phyloP scores from a whole-genome alignment of 352 stramenopile species.

The Pythium volutum region DNA sequence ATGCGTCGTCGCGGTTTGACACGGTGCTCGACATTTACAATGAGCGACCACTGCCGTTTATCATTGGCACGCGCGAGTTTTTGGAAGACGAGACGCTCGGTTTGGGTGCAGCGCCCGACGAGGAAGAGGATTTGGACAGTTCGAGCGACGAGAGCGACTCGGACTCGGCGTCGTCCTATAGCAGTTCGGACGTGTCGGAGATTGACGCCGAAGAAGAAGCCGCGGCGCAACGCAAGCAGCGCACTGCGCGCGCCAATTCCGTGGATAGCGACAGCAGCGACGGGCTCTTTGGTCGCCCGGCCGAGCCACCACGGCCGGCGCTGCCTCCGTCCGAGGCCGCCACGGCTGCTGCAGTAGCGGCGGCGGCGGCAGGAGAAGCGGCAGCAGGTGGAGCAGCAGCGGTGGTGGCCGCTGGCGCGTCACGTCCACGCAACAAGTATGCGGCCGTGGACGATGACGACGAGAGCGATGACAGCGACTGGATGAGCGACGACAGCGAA shows the following conservation, averaged over 20 bases:
- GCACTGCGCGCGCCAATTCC: constrained; percentile 34
- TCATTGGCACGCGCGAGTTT: constrained; percentile 86
- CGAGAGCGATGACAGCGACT: constrained; percentile 36
- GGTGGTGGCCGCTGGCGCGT: background rate
- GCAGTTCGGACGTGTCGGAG: constrained; percentile 60
- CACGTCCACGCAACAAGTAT: constrained; percentile 12
- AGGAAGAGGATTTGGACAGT: constrained; percentile 38
- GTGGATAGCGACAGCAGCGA: constrained; percentile 51
- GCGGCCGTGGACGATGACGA: constrained; percentile 43
- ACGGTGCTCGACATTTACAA: constrained; percentile 89
- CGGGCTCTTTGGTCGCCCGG: constrained; percentile 49
- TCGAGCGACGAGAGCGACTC: constrained; percentile 53
- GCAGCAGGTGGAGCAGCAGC: constrained; percentile 24
- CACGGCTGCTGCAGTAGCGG: constrained; percentile 8
- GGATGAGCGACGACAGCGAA: constrained; percentile 43
- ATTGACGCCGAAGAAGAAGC: constrained; percentile 21
- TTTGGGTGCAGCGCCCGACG: constrained; percentile 60
- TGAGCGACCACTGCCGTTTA: constrained; percentile 80
- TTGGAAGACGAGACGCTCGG: constrained; percentile 82
- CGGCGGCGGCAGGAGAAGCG: background rate
- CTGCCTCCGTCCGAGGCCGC: constrained; percentile 27
- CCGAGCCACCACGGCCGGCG: constrained; percentile 17
- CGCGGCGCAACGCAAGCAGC: constrained; percentile 11
- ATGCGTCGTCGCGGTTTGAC: constrained; percentile 55
- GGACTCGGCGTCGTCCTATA: constrained; percentile 61